Base-by-base conservation (phyloP, 129 eudicot species). In the Tagetes patula region DNA sequence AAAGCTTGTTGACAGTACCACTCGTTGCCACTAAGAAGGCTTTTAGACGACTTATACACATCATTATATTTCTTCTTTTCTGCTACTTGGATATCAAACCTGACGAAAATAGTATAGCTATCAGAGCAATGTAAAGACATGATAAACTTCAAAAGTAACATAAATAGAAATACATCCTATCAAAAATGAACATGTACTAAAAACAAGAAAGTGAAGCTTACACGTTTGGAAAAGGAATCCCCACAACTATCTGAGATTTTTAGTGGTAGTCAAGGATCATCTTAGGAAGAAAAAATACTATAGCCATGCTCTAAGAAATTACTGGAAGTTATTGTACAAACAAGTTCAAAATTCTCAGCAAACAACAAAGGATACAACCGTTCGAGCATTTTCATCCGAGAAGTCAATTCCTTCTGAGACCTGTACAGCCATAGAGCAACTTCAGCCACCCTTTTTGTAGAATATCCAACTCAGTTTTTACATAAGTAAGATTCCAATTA, bases 1-100 rank as follows among this genome's bases (percentile, higher is more conserved):
- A 90, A 94, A 77, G 98, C 96, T 83, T 88, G 98, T 60, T 90
- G 92, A 77, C 98, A 90, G 76, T 94, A 94, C 97, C 98, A 94
- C 64, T 90, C 96, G 14, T 70, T 94, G 65, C 98, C 97, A 59
- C 91, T 84, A 33, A 87, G 77, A 72, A 94, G 98, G 73, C 75
- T 84, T 79, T 84, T 94, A 2, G 96, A 84, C 42, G 71, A 80
- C 75, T 76, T 87, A 62, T 77, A 76, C n/a, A 70, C 75, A 78
- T 94, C 96, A 61, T 94, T 94, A 81, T 79, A 90, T 74, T 76
- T 90, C 90, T 88, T 94, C 89, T 90, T 94, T 77, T 87, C 89
- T 11, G 87, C 91, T 73, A 94, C 93, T 81, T 87, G 87, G 65
- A 88, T 81, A 70, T 94, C 98, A 86, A 75, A 53, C 82, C 97